Base-by-base conservation (phyloP, 331 rosid genomes). In the Ulmus americana region DNA sequence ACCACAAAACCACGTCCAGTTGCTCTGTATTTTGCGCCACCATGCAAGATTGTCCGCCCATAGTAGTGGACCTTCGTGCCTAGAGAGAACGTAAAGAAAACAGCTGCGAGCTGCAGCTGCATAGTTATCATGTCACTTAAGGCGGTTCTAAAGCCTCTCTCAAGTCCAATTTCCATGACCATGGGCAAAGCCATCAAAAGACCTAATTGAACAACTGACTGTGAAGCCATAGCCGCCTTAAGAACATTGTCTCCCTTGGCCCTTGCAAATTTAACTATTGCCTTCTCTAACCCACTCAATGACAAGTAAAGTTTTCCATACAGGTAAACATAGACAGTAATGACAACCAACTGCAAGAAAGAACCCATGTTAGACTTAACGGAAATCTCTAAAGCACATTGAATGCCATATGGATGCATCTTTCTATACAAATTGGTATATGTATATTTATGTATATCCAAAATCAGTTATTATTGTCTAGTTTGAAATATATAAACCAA, bases 1-100 rank as follows among this genome's bases (percentile, higher is more conserved):
- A 94, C 98, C 48, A 94, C 98, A 80, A 94, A 94, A 70, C 98
- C 98, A 82, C 98, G 97, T 55, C 98, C 97, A 11, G 98, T 94
- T 66, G 97, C 98, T 78, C 98, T 83, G 71, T 94, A 94, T 76
- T 83, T 89, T 55, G 98, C 97, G 68, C 98, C 98, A 1, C 98
- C 97, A 35, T 94, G 98, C 44, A 94, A 80, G 64, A 94, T 77
- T 18, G 98, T 94, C 73, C 98, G 91, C 65, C 98, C 98, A 77
- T 51, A 94, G 67, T 89, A 94, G 67, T 94, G 98, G 62, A 78
- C 70, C 83, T 87, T 94, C 6, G 98, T 83, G 42, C 98, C 98
- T 10, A 94, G 95, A 38, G 97, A 89, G 77, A 94, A 94, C 39
- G 98, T 94, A 76, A 94, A 94, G 85, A 94, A 94, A 70, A 94